Base-by-base conservation (phyloP, 257 asterid species). In the Primulina eburnea region DNA sequence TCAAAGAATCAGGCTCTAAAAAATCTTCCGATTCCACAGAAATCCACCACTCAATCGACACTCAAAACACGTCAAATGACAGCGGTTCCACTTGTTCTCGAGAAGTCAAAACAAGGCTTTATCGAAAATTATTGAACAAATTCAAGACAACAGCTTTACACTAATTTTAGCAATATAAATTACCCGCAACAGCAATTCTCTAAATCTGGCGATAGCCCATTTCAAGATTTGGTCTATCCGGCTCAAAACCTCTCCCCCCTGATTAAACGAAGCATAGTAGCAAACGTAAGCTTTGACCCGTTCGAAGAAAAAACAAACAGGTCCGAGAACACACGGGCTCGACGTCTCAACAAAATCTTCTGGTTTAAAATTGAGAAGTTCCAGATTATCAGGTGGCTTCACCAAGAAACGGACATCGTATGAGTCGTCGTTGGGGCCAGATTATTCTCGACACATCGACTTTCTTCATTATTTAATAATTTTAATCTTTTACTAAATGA, bases 121-220 rank as follows among this genome's bases (percentile, higher is more conserved):
- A 58, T 34, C 55, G 16, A 43, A 14, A 24, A 14, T 52, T 32
- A 28, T 1, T 0, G 17, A 63, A 34, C 59, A 33, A 70, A 28
- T 28, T 35, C 68, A 72, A 72, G 35, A 67, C 34, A 38, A 68
- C 74, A 72, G 63, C 59, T 75, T 33, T 69, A 21, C 5, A 17
- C 16, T 32, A 34, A 76, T 17, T 52, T 65, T 57, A 24, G 21
- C 16, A 35, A 63, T 26, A 67, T 68, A 73, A 63, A 63, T 62
- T 32, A 57, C 21, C 60, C 57, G 30, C n/a, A 68, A 59, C 21
- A 55, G 58, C 62, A 50, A 50, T 5, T 17, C 20, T 17, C 57
- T 50, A 14, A 50, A 50, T 50, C 57, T 50, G 57, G 57, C 21
- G 20, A 34, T 14, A 47, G 28, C 60, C 75, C 75, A 70, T 77